Evolutionary conservation across 2,329 filamentous ascomycete genomes (phyloP).

Genomic region (Aspergillus persii): DNA sequence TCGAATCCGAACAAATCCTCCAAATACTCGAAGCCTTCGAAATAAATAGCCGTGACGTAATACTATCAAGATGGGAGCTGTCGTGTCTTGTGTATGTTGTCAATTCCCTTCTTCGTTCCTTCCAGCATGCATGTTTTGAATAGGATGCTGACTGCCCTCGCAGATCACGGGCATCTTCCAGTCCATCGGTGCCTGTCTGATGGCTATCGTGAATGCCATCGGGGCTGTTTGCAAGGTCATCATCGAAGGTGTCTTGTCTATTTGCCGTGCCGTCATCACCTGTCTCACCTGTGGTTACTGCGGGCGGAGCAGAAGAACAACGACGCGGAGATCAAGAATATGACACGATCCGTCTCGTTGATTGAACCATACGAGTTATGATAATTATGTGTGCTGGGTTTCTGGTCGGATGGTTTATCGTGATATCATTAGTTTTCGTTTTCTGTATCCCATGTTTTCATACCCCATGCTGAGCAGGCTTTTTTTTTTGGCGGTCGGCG

Average conservation of each 20-base stretch:
- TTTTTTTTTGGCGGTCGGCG: not conserved
- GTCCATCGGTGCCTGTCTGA: constrained; percentile 65
- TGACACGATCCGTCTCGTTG: not conserved
- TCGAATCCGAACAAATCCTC: constrained; percentile 14
- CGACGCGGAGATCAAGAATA: constrained; percentile 20
- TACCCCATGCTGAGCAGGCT: not conserved
- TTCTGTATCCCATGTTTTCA: not conserved
- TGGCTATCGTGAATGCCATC: constrained; percentile 67
- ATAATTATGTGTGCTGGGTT: constrained; percentile 6
- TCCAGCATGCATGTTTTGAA: not conserved
- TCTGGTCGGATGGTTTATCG: not conserved
- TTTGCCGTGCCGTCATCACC: constrained; percentile 65
- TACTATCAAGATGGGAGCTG: constrained; percentile 68
- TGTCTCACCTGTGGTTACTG: constrained; percentile 55
- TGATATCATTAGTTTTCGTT: not conserved
- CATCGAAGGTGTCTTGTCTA: constrained; percentile 63
- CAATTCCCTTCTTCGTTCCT: not conserved
- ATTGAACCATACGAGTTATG: constrained; percentile 11
- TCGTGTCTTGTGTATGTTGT: constrained; percentile 74
- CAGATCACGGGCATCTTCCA: constrained; percentile 60
- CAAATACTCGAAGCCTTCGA: constrained; percentile 10
- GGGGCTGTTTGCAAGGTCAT: constrained; percentile 64
- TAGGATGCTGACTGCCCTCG: constrained; percentile 20
- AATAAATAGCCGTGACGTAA: constrained; percentile 5
- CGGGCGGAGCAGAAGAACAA: constrained; percentile 26